phyloP scores from a whole-genome alignment of 2,329 filamentous ascomycete genomes.

The Botrytis elliptica region DNA sequence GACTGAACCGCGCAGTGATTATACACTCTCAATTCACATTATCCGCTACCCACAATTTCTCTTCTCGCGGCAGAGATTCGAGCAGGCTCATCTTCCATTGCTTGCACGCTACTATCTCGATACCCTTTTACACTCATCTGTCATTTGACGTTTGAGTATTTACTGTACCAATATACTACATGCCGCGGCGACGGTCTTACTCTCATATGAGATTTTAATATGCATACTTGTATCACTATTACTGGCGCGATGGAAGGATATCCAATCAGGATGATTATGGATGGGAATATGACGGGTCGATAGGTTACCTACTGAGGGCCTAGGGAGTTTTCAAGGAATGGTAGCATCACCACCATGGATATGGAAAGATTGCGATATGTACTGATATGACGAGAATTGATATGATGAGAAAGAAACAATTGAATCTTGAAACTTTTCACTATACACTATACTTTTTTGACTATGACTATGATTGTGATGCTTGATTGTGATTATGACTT shows the following conservation, averaged over 20 bases:
- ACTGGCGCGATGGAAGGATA: conserved; percentile 5
- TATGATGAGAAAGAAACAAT: neutral
- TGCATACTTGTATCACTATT: neutral
- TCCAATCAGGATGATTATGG: conserved; percentile 1
- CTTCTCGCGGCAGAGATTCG: conserved; percentile 13
- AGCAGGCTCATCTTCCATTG: conserved; percentile 15
- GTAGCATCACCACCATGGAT: conserved; percentile 15
- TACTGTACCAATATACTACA: conserved; percentile 3
- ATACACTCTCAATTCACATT: neutral
- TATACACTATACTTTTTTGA: neutral
- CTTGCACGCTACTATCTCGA: conserved; percentile 8
- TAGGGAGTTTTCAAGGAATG: conserved; percentile 7
- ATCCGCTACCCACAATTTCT: neutral
- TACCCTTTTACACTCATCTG: conserved; percentile 6
- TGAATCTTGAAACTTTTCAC: neutral
- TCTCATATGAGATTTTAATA: neutral
- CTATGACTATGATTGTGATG: neutral
- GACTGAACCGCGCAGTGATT: neutral
- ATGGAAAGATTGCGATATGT: conserved; percentile 14
- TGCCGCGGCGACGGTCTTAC: neutral
- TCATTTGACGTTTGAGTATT: neutral
- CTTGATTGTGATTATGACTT: neutral
- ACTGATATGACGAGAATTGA: neutral
- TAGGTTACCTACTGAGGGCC: neutral
- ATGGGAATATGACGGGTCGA: conserved; percentile 2